These are phyloP conservation scores for Maudiozyma serrabonitensis DNA, from an alignment of 805 yeast genomes.

Conservation along the genomic window DNA sequence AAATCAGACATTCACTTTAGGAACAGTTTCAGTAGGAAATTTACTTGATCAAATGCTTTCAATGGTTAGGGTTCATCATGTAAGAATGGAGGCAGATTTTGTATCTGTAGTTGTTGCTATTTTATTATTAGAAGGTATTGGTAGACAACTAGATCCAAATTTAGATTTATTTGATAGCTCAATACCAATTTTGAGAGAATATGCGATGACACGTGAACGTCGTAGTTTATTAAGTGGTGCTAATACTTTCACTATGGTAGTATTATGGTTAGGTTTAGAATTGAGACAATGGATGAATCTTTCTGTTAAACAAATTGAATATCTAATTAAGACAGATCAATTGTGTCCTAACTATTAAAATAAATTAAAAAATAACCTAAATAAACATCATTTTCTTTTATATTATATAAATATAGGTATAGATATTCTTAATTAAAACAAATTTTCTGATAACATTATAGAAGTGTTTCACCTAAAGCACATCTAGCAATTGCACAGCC, in stretches of 20 bases:
- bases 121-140: slow-evolving; percentile 84
- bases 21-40: slow-evolving; percentile 87
- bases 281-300: slow-evolving; percentile 78
- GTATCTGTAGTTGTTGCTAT: slow-evolving; percentile 93
- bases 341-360: slow-evolving; percentile 51
- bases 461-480: slow-evolving; percentile 84
- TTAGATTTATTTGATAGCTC: slow-evolving; percentile 91
- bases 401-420: too few species aligned
- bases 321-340: slow-evolving; percentile 53
- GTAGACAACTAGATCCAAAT: slow-evolving; percentile 87
- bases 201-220: slow-evolving; percentile 58
- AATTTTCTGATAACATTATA: slow-evolving; percentile 6
- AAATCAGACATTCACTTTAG: slow-evolving; percentile 82
- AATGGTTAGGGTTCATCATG: slow-evolving; percentile 92
- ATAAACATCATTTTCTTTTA: too few species aligned
- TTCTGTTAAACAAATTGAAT: slow-evolving; percentile 61
- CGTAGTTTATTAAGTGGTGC: slow-evolving; percentile 43
- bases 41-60: slow-evolving; percentile 73
- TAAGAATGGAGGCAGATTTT: slow-evolving; percentile 95
- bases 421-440: not conserved
- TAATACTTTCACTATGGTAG: slow-evolving; percentile 68
- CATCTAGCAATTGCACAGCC: slow-evolving; percentile 89
- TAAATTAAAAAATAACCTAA: not conserved
- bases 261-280: slow-evolving; percentile 86
- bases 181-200: slow-evolving; percentile 73